Conservation (phyloP, 345 rosid species). For the Lepidium didymum region DNA sequence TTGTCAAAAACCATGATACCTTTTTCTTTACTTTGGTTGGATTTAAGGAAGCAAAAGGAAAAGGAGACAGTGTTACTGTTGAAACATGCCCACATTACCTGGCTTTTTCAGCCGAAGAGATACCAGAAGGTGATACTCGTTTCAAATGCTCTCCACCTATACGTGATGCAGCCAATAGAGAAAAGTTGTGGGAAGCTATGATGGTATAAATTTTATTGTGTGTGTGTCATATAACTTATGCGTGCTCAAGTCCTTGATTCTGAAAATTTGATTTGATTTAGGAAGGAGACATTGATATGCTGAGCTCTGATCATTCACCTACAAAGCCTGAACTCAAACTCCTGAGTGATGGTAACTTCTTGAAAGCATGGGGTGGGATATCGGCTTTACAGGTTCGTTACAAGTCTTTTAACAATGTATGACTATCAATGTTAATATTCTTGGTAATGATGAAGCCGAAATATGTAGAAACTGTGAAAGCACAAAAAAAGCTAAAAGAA, state of each 20-base stretch:
- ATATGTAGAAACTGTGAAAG: slow-evolving; percentile 9
- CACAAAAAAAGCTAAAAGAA: slow-evolving; percentile 10
- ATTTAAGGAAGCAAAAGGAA: slow-evolving; percentile 62
- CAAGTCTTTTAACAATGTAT: slow-evolving; percentile 36
- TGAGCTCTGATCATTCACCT: slow-evolving; percentile 98
- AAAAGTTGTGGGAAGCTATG: slow-evolving; percentile 81
- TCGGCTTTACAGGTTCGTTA: slow-evolving; percentile 87
- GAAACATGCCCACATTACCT: slow-evolving; percentile 98
- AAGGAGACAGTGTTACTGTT: slow-evolving; percentile 71
- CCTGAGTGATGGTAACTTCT: slow-evolving; percentile 64
- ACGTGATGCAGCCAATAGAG: slow-evolving; percentile 69
- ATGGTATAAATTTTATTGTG: slow-evolving; percentile 36
- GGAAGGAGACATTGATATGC: slow-evolving; percentile 83
- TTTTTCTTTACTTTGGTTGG: not conserved
- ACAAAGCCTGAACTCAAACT: slow-evolving; percentile 77
- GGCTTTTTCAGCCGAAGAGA: slow-evolving; percentile 94
- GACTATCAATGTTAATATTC: not conserved
- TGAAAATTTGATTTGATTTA: slow-evolving; percentile 23
- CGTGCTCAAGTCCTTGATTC: slow-evolving; percentile 3
- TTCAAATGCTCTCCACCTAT: slow-evolving; percentile 95
- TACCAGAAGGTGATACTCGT: slow-evolving; percentile 84
- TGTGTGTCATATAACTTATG: not conserved
- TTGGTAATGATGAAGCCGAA: not conserved
- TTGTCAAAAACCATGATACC: not conserved
- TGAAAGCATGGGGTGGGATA: slow-evolving; percentile 98